A percentile compares a stretch with the other conserved stretches of the same genome.
These are phyloP conservation scores for Nicotiana undulata DNA, from an alignment of 257 asterid genomes.

Conservation along the genomic window DNA sequence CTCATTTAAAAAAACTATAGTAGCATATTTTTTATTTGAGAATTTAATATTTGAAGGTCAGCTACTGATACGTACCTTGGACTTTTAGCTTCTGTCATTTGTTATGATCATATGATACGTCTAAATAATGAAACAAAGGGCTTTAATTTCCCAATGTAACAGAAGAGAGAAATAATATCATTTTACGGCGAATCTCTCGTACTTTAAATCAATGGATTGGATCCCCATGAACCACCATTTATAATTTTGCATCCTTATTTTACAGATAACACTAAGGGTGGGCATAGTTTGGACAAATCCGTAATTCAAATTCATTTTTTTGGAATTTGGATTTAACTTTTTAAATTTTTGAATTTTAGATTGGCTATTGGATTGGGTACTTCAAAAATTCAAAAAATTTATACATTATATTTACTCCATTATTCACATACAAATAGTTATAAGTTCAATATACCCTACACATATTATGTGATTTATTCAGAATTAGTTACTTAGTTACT, in stretches of 20 bases:
- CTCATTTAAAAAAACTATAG: neutral
- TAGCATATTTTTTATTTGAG: neutral
- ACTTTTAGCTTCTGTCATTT: neutral
- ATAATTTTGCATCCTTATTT: neutral
- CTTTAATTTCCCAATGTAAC: constrained; percentile 2
- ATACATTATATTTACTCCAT: no score
- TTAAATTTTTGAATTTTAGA: no score
- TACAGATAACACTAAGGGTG: neutral
- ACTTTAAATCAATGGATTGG: neutral
- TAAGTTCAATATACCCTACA: no score
- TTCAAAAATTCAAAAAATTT: no score
- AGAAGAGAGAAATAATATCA: neutral
- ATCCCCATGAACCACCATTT: neutral
- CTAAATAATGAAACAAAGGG: neutral
- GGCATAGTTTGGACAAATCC: no score
- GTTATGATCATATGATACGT: neutral
- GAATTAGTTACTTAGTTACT: no score
- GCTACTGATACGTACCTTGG: neutral
- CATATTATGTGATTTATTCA: no score
- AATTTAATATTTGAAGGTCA: neutral
- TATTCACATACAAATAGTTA: no score
- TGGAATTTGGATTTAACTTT: no score
- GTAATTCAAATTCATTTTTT: no score
- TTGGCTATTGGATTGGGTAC: no score
- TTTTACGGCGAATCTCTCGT: neutral